A percentile compares a stretch with the other conserved stretches of the same genome.
These are phyloP conservation scores for Cylindrotheca closterium DNA, from an alignment of 108 stramenopile genomes.

Conservation along the genomic window DNA sequence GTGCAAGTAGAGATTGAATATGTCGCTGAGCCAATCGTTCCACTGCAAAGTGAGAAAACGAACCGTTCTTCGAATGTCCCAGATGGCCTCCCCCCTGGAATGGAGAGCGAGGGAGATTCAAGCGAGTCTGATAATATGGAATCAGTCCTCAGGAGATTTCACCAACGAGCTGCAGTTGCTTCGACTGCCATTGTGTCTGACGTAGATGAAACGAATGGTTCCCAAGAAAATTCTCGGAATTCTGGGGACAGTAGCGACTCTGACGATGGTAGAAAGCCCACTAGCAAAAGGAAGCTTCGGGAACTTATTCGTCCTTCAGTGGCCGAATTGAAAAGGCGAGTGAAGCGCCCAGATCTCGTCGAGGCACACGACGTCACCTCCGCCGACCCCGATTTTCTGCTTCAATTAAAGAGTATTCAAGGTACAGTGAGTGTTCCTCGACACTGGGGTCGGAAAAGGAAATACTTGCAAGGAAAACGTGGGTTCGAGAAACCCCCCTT, in stretches of 20 bases:
- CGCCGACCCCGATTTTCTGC: slow-evolving; percentile 90
- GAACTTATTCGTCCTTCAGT: slow-evolving; percentile 87
- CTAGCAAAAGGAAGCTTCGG: slow-evolving; percentile 89
- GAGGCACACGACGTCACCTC: slow-evolving; percentile 98
- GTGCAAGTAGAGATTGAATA: slow-evolving; percentile 80
- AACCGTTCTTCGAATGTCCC: not conserved
- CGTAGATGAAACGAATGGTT: slow-evolving; percentile 14
- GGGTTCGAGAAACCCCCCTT: slow-evolving; percentile 96
- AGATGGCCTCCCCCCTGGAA: slow-evolving; percentile 25
- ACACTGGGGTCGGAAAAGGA: slow-evolving; percentile 98
- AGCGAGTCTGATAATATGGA: slow-evolving; percentile 32
- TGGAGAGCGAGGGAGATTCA: not conserved
- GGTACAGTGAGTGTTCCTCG: slow-evolving; percentile 95
- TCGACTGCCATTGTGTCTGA: slow-evolving; percentile 21
- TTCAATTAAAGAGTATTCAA: slow-evolving; percentile 83
- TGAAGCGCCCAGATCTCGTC: slow-evolving; percentile 86
- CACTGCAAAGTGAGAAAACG: not conserved
- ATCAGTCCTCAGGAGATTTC: slow-evolving; percentile 57
- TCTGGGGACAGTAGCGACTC: slow-evolving; percentile 31
- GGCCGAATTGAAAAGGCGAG: slow-evolving; percentile 93
- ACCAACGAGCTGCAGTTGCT: slow-evolving; percentile 49
- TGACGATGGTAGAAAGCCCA: slow-evolving; percentile 32
- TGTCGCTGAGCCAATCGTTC: slow-evolving; percentile 52
- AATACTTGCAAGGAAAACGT: slow-evolving; percentile 96
- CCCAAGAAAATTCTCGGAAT: slow-evolving; percentile 1